These are phyloP conservation scores for Neurospora sublineolata DNA, from an alignment of 495 filamentous ascomycete genomes.

Conservation along the genomic window DNA sequence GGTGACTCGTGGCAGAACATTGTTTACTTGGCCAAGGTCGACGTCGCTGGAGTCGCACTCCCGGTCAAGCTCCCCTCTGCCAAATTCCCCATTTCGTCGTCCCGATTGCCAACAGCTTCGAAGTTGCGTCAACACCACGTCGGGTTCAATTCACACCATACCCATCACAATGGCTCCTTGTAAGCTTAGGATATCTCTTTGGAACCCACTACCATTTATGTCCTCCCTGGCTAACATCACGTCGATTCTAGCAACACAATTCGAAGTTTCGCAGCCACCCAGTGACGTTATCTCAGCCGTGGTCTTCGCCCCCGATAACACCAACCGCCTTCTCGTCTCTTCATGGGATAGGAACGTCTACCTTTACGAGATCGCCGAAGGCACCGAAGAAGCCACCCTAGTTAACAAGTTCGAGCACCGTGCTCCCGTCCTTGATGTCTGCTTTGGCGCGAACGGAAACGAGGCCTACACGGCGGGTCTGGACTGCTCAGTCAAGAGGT, in stretches of 20 bases:
- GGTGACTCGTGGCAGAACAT: neutral
- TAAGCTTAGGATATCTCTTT: slow-evolving; percentile 5
- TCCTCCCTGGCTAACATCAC: neutral
- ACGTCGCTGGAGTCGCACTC: neutral
- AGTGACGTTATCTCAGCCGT: slow-evolving; percentile 78
- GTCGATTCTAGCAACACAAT: slow-evolving; percentile 41
- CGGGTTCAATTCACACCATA: neutral
- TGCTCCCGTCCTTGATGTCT: slow-evolving; percentile 81
- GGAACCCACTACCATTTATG: neutral
- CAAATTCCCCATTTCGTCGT: neutral
- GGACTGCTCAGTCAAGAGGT: slow-evolving; percentile 77
- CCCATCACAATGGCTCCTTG: slow-evolving; percentile 27
- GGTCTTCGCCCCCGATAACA: slow-evolving; percentile 61
- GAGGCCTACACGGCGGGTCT: slow-evolving; percentile 77
- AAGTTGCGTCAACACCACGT: neutral
- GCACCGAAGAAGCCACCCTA: slow-evolving; percentile 48
- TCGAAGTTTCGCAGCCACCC: slow-evolving; percentile 66
- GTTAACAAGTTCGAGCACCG: slow-evolving; percentile 66
- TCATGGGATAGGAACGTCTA: slow-evolving; percentile 94
- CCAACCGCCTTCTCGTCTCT: slow-evolving; percentile 67
- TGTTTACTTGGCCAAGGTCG: neutral
- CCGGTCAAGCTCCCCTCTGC: neutral
- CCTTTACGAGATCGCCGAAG: slow-evolving; percentile 59
- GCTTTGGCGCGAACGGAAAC: slow-evolving; percentile 70
- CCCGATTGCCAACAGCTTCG: neutral